Conservation (phyloP, 2,329 filamentous ascomycete genomes). For the Corinectria fuckeliana region DNA sequence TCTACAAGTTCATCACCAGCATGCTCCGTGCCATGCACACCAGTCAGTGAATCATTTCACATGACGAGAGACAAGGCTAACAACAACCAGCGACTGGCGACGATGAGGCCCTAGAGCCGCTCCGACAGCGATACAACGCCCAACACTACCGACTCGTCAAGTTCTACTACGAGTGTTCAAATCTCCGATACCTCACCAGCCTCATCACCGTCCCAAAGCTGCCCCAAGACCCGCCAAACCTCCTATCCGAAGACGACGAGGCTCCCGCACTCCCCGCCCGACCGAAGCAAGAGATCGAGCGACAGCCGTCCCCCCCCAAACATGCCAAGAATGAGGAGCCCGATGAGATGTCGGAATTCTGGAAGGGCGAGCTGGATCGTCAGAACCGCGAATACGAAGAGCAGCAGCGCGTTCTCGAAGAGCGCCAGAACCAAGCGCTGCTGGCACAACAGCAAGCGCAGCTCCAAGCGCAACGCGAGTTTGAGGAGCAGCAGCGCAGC, state of each 20-base stretch:
- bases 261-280: slow-evolving; percentile 83
- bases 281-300: slow-evolving; percentile 76
- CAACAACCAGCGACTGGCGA: slow-evolving; percentile 76
- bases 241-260: slow-evolving; percentile 83
- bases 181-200: slow-evolving; percentile 93
- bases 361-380: slow-evolving; percentile 89
- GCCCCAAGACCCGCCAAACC: slow-evolving; percentile 89
- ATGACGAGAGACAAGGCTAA: slow-evolving; percentile 21
- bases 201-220: slow-evolving; percentile 96
- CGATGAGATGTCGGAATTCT: slow-evolving; percentile 96
- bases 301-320: slow-evolving; percentile 71
- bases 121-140: slow-evolving; percentile 88
- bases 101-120: slow-evolving; percentile 86
- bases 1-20: slow-evolving; percentile 99
- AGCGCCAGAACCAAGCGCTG: slow-evolving; percentile 83
- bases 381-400: slow-evolving; percentile 96
- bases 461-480: slow-evolving; percentile 88
- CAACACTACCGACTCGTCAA: slow-evolving; percentile 96
- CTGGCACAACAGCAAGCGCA: slow-evolving; percentile 82
- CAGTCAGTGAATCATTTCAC: slow-evolving; percentile 61
- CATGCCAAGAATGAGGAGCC: slow-evolving; percentile 78
- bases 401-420: slow-evolving; percentile 86
- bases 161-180: slow-evolving; percentile 99
- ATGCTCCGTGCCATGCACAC: slow-evolving; percentile 99
- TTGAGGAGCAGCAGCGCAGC: slow-evolving; percentile 90